Conservation (phyloP, 2,329 filamentous ascomycete genomes). For the Cladophialophora bantiana region DNA sequence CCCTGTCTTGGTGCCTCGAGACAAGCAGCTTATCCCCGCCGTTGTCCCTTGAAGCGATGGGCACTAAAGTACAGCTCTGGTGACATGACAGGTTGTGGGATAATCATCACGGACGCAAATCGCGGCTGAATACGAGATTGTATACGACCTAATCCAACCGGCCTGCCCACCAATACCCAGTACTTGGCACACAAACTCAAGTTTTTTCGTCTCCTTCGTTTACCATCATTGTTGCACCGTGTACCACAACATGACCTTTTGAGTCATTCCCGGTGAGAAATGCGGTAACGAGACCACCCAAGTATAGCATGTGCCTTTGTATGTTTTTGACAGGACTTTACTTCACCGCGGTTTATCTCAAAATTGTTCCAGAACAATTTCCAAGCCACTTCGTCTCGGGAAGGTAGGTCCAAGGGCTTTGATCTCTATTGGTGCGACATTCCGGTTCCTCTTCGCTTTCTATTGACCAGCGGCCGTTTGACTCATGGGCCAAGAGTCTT, state of each 20-base stretch:
- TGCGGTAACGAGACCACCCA: not conserved
- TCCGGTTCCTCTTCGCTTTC: not conserved
- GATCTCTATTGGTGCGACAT: not conserved
- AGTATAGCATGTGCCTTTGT: not conserved
- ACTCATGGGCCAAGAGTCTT: not conserved
- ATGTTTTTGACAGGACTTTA: not conserved
- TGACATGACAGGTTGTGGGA: not conserved
- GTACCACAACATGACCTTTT: not conserved
- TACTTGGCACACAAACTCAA: not conserved
- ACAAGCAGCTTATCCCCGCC: not conserved
- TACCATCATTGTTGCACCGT: not conserved
- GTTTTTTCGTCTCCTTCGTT: not conserved
- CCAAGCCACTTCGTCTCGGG: not conserved
- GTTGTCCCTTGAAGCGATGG: not conserved
- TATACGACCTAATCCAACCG: not conserved
- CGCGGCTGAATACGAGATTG: not conserved
- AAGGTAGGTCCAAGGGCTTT: not conserved
- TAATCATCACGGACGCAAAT: not conserved
- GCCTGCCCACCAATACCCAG: not conserved
- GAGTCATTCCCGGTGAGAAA: not conserved
- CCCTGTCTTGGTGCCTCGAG: not conserved
- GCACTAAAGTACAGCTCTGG: not conserved
- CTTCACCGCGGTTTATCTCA: not conserved
- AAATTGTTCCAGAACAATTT: slow-evolving; percentile 2
- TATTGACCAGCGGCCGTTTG: not conserved